These are phyloP conservation scores for Zoysia pacifica DNA, from an alignment of 176 grass and related monocot species.

Conservation along the genomic window DNA sequence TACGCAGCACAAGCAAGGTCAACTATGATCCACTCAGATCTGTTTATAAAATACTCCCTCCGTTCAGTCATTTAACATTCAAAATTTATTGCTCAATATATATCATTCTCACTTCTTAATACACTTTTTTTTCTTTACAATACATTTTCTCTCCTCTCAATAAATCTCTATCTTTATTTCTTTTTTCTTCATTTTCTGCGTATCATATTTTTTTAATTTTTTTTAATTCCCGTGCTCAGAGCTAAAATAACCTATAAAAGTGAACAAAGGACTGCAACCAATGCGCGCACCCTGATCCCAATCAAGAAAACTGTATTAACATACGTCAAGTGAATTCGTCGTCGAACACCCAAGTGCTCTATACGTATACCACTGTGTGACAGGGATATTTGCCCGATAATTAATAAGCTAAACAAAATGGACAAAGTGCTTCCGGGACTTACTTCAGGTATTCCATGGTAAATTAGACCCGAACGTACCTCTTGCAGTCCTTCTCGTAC, in stretches of 20 bases:
- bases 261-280: slow-evolving; percentile 39
- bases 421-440: neutral
- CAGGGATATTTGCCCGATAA: slow-evolving; percentile 18
- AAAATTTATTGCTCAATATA: too few relatives aligned
- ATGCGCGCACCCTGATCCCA: slow-evolving; percentile 71
- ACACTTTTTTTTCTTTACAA: too few relatives aligned
- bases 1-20: slow-evolving; percentile 95
- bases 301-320: slow-evolving; percentile 1
- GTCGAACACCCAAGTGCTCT: neutral
- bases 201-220: too few relatives aligned
- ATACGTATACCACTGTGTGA: slow-evolving; percentile 3
- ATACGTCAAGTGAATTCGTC: neutral
- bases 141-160: too few relatives aligned
- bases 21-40: slow-evolving; percentile 88
- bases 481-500: slow-evolving; percentile 63
- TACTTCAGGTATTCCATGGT: slow-evolving; percentile 81
- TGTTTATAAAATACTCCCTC: slow-evolving; percentile 79
- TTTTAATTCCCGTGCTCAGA: too few relatives aligned
- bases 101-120: too few relatives aligned
- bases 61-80: too few relatives aligned
- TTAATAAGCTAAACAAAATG: slow-evolving; percentile 17
- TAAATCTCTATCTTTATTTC: too few relatives aligned
- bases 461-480: slow-evolving; percentile 71
- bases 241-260: too few relatives aligned
- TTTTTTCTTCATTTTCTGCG: too few relatives aligned